phyloP scores from a whole-genome alignment of 2,329 filamentous ascomycete genomes.

The Calonectria hongkongensis region DNA sequence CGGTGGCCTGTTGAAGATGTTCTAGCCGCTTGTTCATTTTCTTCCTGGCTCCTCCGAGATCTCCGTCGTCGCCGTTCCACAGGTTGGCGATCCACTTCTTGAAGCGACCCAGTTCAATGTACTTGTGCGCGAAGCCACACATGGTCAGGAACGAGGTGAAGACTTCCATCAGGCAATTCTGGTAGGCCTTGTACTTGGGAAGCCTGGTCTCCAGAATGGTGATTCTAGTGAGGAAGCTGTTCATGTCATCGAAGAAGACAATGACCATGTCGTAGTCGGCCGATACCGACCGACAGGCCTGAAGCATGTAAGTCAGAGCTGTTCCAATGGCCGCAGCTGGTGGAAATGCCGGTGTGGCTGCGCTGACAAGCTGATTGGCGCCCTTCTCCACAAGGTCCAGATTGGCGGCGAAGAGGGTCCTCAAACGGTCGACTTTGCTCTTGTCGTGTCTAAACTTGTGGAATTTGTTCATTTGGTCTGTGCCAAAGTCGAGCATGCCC shows the following conservation, averaged over 20 bases:
- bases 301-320: conserved; percentile 58
- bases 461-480: conserved; percentile 57
- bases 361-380: conserved; percentile 55
- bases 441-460: conserved; percentile 59
- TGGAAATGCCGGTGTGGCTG: conserved; percentile 57
- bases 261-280: conserved; percentile 63
- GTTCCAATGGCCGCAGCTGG: conserved; percentile 59
- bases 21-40: conserved; percentile 54
- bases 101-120: conserved; percentile 59
- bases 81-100: conserved; percentile 59
- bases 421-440: conserved; percentile 58
- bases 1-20: conserved; percentile 57
- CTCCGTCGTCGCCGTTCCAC: conserved; percentile 56
- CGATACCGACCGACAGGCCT: conserved; percentile 56
- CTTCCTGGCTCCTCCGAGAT: conserved; percentile 56
- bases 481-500: conserved; percentile 53
- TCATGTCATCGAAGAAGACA: conserved; percentile 63
- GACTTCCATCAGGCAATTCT: conserved; percentile 60
- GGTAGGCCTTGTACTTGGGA: conserved; percentile 55
- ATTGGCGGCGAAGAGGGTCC: conserved; percentile 55
- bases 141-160: conserved; percentile 59
- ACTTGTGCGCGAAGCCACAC: conserved; percentile 59
- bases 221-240: conserved; percentile 60
- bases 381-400: conserved; percentile 56
- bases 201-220: conserved; percentile 59